Evolutionary conservation across 352 stramenopile species (phyloP), one percentile per base, ranked within the genome.

Genomic region (Phytopythium delawarense): DNA sequence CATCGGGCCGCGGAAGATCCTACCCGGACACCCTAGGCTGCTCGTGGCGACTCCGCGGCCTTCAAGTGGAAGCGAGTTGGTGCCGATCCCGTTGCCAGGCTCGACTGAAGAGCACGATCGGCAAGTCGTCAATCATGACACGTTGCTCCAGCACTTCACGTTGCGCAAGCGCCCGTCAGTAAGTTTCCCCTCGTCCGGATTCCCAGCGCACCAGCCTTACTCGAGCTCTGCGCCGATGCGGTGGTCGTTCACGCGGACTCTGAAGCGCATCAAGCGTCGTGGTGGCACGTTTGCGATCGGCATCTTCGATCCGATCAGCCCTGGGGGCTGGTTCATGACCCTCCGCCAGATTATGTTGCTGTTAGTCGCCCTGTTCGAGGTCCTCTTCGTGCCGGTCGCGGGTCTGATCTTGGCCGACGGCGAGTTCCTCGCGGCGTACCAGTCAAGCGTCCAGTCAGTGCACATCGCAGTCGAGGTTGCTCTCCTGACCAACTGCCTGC

Each of bases 101-200:
- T 37, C 49, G 28, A 12, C 18, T 13, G 25, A 39, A 7, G 49
- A 39, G 49, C 49, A 25, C 23, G 49, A 55, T 25, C 23, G 25
- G 25, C 25, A 16, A 0, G 25, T 23, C 7, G 25, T 39, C 49
- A 39, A 55, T 28, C 49, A 39, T 15, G 49, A 55, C 4, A 55
- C 25, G 25, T 5, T 55, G 13, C 49, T 55, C 2, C 25, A 55
- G 5, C 49, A 55, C 30, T 55, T 55, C 9, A 39, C 30, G 30
- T 13, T 55, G 49, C 49, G 49, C 49, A 55, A 55, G 30, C 49
- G 49, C 15, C 15, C 49, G 9, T 55, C 49, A 15, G 39, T 11
- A 13, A 39, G 39, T 12, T 12, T 23, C 7, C 6, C 49, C 9
- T 7, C 25, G 12, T 28, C 49, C 0, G 15, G 25, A 15, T 28